Evolutionary conservation across 1,284 basidiomycete genomes (phyloP).

Genomic region (Taiwanofungus camphoratus): DNA sequence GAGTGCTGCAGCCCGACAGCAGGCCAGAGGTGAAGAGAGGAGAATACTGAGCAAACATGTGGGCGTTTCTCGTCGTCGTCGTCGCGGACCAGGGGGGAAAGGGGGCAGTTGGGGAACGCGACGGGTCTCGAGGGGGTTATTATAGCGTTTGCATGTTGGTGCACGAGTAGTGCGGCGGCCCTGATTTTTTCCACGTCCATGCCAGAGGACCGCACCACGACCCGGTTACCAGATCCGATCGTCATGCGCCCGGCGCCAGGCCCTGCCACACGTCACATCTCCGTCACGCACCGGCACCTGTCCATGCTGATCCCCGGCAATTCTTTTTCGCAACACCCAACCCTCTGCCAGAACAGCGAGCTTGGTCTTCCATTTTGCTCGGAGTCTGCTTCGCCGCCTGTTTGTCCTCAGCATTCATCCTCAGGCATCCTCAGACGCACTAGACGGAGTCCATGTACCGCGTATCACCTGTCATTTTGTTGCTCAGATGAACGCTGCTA

Average conservation of each 20-base stretch:
- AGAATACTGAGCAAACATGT: conserved; percentile 39
- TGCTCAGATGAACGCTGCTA: no score
- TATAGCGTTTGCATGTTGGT: neutral
- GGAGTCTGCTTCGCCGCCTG: no score
- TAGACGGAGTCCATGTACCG: no score
- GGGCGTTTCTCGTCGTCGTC: neutral
- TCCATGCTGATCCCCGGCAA: no score
- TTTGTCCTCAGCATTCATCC: no score
- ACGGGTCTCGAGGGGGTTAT: neutral
- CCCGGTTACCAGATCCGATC: neutral
- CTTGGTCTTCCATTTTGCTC: no score
- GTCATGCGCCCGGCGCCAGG: neutral
- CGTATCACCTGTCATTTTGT: no score
- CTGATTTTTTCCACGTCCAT: conserved; percentile 4
- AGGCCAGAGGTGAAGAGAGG: conserved; percentile 60
- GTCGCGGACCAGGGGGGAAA: neutral
- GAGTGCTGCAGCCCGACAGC: conserved; percentile 30
- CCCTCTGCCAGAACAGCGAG: no score
- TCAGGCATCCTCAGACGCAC: no score
- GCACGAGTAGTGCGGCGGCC: conserved; percentile 1
- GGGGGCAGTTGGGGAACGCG: neutral
- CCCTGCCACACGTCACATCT: neutral
- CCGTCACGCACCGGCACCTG: no score
- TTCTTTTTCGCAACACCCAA: no score
- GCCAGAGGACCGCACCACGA: no score